Base-by-base conservation (phyloP, 2,329 filamentous ascomycete genomes). In the Trichoderma oligosporum region DNA sequence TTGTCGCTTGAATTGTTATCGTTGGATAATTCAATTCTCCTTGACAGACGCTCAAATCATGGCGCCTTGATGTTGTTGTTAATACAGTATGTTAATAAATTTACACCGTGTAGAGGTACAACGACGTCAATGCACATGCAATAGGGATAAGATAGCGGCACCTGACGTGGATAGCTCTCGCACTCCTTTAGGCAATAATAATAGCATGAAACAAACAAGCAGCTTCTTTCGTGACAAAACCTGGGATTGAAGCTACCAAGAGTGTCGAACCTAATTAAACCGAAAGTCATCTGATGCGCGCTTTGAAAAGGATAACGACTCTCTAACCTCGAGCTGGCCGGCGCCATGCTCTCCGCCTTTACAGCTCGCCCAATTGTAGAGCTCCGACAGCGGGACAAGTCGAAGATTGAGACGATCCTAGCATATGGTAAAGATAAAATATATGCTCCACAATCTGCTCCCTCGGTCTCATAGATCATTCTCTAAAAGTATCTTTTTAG, bases 281-380 rank as follows among this genome's bases (percentile, higher is more conserved):
- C 38, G n/a, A 25, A 22, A 5, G 22, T 8, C 51, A 16, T 55
- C 70, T 69, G 63, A 73, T 72, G 70, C 66, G 62, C 63, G 56
- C 60, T 65, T 51, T 59, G 57, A 60, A 44, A 61, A 59, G n/a
- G 57, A 64, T 71, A 70, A 62, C 63, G 59, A 60, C 59, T 62
- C 29, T 62, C 65, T 68, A 67, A n/a, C 67, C 66, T 65, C 63
- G 74, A 72, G 76, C 76, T 76, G 73, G 64, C 68, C 73, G 63
- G 61, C 72, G 79, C 78, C 74, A 97, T 97, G 94, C 87, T 99
- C 75, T 95, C 93, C 75, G 94, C 94, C 71, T 99, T 99, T 77
- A 96, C 89, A 66, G 92, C 94, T 78, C 89, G 90, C 70, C 89
- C 92, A 63, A 93, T 99, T 72, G 89, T 97, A 80, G 94, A 99